Conservation (phyloP, 2,329 filamentous ascomycete species). For the Stagonosporopsis rhizophila region DNA sequence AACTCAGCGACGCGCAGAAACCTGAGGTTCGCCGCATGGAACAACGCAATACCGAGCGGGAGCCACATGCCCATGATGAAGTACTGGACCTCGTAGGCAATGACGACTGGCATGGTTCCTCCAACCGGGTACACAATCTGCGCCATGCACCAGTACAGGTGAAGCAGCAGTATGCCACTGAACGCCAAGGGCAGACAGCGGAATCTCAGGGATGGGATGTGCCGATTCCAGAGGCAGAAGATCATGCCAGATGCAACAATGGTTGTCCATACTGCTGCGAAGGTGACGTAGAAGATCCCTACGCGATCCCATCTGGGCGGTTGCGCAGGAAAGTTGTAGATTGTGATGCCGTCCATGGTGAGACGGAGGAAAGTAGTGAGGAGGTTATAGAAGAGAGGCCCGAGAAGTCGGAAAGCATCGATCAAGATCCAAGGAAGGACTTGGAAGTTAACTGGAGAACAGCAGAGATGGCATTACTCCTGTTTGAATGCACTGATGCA, state of each 20-base stretch:
- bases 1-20: constrained; percentile 25
- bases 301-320: constrained; percentile 23
- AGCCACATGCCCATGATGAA: constrained; percentile 31
- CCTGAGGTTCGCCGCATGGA: constrained; percentile 26
- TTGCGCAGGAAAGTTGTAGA: constrained; percentile 25
- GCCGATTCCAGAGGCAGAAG: constrained; percentile 26
- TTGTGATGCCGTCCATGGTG: constrained; percentile 16
- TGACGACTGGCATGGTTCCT: constrained; percentile 20
- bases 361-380: background rate
- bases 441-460: background rate
- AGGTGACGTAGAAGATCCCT: constrained; percentile 26
- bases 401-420: background rate
- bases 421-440: background rate
- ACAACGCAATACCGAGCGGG: constrained; percentile 30
- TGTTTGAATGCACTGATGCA: background rate
- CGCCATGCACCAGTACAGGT: constrained; percentile 29
- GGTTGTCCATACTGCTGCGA: constrained; percentile 24
- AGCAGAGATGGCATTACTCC: constrained; percentile 1
- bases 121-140: constrained; percentile 25
- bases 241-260: constrained; percentile 23
- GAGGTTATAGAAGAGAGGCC: background rate
- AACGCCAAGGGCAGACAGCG: constrained; percentile 25
- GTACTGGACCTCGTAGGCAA: constrained; percentile 25
- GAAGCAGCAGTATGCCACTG: constrained; percentile 22
- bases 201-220: constrained; percentile 23